phyloP scores from a whole-genome alignment of 2,329 filamentous ascomycete genomes.

The Leptoxyphium fumago region DNA sequence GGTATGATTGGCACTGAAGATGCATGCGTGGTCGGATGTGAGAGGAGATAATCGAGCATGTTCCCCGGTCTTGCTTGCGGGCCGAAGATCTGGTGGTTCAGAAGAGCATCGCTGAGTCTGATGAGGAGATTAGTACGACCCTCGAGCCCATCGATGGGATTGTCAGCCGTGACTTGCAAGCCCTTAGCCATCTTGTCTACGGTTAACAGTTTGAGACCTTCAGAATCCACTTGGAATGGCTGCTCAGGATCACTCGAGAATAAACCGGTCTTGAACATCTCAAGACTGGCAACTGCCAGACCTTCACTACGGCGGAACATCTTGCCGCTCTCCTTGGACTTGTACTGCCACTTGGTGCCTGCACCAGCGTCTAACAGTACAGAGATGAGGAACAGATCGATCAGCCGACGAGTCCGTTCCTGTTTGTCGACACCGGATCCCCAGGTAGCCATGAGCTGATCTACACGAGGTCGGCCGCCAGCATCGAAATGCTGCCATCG shows the following conservation, averaged over 20 bases:
- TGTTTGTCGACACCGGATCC: conserved; percentile 52
- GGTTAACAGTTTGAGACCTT: conserved; percentile 60
- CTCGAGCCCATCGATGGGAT: conserved; percentile 71
- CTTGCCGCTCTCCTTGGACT: conserved; percentile 74
- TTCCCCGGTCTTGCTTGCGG: conserved; percentile 74
- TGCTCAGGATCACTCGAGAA: conserved; percentile 74
- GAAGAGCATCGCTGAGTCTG: conserved; percentile 59
- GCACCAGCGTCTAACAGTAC: conserved; percentile 79
- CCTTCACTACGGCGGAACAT: conserved; percentile 77
- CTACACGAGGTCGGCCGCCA: conserved; percentile 60
- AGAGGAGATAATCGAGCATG: conserved; percentile 89
- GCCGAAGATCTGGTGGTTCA: conserved; percentile 73
- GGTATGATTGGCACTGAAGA: conserved; percentile 78
- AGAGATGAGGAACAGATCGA: conserved; percentile 67
- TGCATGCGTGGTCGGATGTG: conserved; percentile 77
- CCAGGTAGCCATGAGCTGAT: conserved; percentile 56
- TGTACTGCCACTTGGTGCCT: conserved; percentile 82
- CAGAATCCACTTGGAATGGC: conserved; percentile 79
- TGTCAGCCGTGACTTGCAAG: conserved; percentile 68
- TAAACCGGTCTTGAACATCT: conserved; percentile 87
- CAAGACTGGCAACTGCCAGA: conserved; percentile 59
- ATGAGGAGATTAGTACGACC: conserved; percentile 69
- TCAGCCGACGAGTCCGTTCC: conserved; percentile 58
- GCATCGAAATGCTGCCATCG: conserved; percentile 74
- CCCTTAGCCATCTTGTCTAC: conserved; percentile 62